phyloP scores from a whole-genome alignment of 2,329 filamentous ascomycete species.

The Allantophomopsis lycopodina region DNA sequence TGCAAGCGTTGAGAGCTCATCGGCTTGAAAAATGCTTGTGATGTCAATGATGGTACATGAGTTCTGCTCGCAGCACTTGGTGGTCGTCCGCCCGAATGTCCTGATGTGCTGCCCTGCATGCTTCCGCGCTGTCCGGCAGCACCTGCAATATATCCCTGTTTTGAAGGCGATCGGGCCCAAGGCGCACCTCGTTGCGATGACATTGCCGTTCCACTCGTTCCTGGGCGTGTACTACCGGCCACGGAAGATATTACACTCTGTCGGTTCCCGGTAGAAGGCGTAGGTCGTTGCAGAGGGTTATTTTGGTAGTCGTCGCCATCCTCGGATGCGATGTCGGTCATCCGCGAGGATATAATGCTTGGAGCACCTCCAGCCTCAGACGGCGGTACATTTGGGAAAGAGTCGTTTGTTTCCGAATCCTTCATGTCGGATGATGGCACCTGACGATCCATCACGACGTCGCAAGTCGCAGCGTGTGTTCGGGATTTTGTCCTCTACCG shows the following conservation, averaged over 20 bases:
- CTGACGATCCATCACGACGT: no score
- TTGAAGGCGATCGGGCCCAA: slow-evolving; percentile 36
- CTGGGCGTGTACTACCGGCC: slow-evolving; percentile 34
- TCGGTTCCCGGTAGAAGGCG: slow-evolving; percentile 8
- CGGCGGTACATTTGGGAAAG: slow-evolving; percentile 8
- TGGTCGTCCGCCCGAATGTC: slow-evolving; percentile 30
- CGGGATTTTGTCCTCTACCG: no score
- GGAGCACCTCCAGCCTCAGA: slow-evolving; percentile 23
- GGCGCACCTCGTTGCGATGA: slow-evolving; percentile 28
- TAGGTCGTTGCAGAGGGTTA: no score
- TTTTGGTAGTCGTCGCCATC: slow-evolving; percentile 27
- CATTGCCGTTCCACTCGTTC: slow-evolving; percentile 36
- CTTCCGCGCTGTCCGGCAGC: slow-evolving; percentile 7
- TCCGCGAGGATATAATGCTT: slow-evolving; percentile 37
- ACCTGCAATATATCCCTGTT: slow-evolving; percentile 26
- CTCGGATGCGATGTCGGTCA: slow-evolving; percentile 39
- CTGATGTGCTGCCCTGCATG: slow-evolving; percentile 20
- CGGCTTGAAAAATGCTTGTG: slow-evolving; percentile 85
- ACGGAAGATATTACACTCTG: slow-evolving; percentile 23
- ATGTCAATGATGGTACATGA: slow-evolving; percentile 80
- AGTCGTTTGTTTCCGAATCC: slow-evolving; percentile 7
- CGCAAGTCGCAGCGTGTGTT: neutral
- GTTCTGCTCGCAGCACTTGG: slow-evolving; percentile 63
- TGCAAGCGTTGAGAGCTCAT: slow-evolving; percentile 95
- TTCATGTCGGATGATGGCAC: slow-evolving; percentile 3